Conservation (phyloP, 345 rosid species). For the Odontarrhena argentea region DNA sequence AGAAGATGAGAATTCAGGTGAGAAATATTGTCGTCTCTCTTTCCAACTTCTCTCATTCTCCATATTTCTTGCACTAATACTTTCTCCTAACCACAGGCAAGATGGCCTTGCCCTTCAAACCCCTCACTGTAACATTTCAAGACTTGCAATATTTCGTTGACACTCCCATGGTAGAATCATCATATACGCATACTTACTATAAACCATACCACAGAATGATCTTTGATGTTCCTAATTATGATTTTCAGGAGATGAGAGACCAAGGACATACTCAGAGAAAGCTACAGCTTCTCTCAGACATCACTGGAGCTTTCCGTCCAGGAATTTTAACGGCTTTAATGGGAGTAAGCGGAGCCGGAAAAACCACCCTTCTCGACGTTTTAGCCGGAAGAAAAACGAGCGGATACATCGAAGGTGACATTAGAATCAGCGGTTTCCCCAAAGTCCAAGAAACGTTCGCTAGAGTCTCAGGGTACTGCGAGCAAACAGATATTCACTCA, state of each 20-base stretch:
- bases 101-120: constrained; percentile 80
- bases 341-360: constrained; percentile 89
- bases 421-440: constrained; percentile 70
- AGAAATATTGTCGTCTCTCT: constrained; percentile 2
- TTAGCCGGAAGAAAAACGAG: constrained; percentile 63
- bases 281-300: constrained; percentile 61
- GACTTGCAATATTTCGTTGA: constrained; percentile 71
- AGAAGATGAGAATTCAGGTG: constrained; percentile 26
- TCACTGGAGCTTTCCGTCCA: constrained; percentile 81
- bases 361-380: constrained; percentile 86
- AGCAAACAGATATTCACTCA: constrained; percentile 83
- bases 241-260: constrained; percentile 66
- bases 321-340: constrained; percentile 75
- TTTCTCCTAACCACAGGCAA: constrained; percentile 27
- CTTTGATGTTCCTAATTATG: background rate
- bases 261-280: constrained; percentile 62
- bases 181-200: background rate
- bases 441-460: constrained; percentile 82
- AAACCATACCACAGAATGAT: background rate
- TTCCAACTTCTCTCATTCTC: constrained; percentile 8
- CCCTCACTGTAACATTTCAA: constrained; percentile 70
- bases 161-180: constrained; percentile 68
- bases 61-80: constrained; percentile 2
- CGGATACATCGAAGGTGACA: constrained; percentile 69
- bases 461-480: constrained; percentile 75